A percentile compares a stretch with the other conserved stretches of the same genome.
These are phyloP conservation scores for Crithidia acanthocephali DNA, from an alignment of 208 protist genomes.

Conservation along the genomic window DNA sequence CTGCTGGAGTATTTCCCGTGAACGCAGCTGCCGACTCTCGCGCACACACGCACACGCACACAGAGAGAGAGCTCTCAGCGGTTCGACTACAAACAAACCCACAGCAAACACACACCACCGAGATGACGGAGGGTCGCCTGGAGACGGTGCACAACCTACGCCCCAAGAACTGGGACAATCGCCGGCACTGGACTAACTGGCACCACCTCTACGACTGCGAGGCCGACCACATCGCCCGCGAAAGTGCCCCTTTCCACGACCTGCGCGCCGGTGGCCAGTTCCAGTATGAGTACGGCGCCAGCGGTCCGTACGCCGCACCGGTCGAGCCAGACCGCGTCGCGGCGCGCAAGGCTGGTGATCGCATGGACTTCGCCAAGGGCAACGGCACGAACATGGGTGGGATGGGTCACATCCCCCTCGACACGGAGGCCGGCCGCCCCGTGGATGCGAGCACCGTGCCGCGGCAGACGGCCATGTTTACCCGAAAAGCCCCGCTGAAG, in stretches of 20 bases:
- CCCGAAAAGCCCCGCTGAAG: conserved; percentile 78
- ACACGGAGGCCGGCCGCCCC: conserved; percentile 71
- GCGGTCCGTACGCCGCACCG: conserved; percentile 56
- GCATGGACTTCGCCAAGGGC: conserved; percentile 86
- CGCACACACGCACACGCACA: too few relatives aligned
- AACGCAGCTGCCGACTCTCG: too few relatives aligned
- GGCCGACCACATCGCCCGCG: conserved; percentile 83
- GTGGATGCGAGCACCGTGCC: conserved; percentile 41
- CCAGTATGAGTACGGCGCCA: conserved; percentile 85
- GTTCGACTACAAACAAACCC: too few relatives aligned
- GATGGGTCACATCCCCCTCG: conserved; percentile 55
- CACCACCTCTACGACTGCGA: conserved; percentile 92
- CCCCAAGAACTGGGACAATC: conserved; percentile 91
- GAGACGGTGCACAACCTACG: conserved; percentile 91
- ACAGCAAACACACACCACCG: neutral
- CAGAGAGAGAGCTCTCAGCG: too few relatives aligned
- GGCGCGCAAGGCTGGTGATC: conserved; percentile 63
- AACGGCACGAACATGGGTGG: conserved; percentile 64
- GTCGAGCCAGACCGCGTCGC: conserved; percentile 66
- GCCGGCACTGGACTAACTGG: conserved; percentile 92
- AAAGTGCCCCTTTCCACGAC: conserved; percentile 91
- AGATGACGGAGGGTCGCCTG: conserved; percentile 90
- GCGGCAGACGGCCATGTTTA: conserved; percentile 56
- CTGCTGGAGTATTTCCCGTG: too few relatives aligned
- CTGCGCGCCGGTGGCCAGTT: conserved; percentile 89